phyloP scores from a whole-genome alignment of 2,329 filamentous ascomycete species.

The Sphaerulina musiva region DNA sequence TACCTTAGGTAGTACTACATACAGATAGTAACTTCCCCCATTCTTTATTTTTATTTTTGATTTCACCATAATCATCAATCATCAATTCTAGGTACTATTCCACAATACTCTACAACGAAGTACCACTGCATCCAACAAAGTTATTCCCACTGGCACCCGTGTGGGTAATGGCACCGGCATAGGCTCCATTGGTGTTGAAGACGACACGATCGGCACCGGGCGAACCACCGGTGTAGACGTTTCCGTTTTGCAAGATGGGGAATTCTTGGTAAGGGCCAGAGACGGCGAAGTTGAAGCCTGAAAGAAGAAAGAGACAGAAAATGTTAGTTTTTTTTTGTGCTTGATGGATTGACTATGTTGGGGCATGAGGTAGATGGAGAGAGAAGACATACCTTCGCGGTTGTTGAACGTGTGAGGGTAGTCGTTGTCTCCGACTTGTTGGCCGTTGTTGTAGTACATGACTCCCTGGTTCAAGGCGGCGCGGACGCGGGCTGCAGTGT shows the following conservation, averaged over 20 bases:
- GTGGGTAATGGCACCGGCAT: constrained; percentile 62
- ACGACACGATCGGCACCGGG: constrained; percentile 63
- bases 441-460: constrained; percentile 38
- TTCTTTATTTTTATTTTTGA: no score
- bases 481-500: constrained; percentile 46
- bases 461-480: constrained; percentile 49
- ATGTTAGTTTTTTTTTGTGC: constrained; percentile 23
- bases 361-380: background rate
- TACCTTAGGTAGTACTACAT: no score
- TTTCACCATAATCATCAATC: no score
- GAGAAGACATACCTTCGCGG: constrained; percentile 32
- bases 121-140: constrained; percentile 57
- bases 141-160: constrained; percentile 61
- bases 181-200: constrained; percentile 51
- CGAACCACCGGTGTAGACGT: constrained; percentile 51
- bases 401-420: constrained; percentile 30
- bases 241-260: constrained; percentile 45
- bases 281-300: constrained; percentile 51
- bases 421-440: constrained; percentile 35
- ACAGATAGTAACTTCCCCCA: no score
- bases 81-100: background rate
- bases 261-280: constrained; percentile 58
- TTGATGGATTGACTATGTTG: no score
- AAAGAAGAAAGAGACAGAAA: no score
- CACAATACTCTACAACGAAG: constrained; percentile 12